Evolutionary conservation across 768 basidiomycete genomes (phyloP), one percentile per base, ranked within the genome.

Genomic region (Leccinum incarnatum): DNA sequence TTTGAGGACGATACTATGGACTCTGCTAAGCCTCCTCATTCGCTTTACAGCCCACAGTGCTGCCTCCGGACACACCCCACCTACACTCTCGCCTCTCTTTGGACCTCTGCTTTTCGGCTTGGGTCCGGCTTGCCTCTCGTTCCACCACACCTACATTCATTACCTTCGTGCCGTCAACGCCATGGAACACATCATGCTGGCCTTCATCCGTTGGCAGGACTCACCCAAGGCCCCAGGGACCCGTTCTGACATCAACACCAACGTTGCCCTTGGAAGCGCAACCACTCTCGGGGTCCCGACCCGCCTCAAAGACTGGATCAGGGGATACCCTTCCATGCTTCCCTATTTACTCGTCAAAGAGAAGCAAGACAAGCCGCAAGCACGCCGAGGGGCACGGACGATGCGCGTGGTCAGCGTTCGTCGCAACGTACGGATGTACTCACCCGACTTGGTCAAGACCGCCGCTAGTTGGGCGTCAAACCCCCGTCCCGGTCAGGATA

Each of bases 101-200:
- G 91, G 90, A 0, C 93, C 95, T 1, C 77, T 96, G 25, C 75
- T 98, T 50, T 98, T 98, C 63, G 94, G 95, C 54, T 82, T 95
- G 58, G 83, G 82, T 10, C 72, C 78, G 9, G 74, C 79, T 2
- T 77, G 78, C 56, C 74, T 79, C 52, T 71, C 80, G 19, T 83
- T 87, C 74, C 77, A 81, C 56, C 77, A 77, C 55, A 81, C 83
- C 8, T 91, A 91, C 69, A 67, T 77, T 21, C 78, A 81, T 62
- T 98, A 93, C 70, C 83, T 96, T 32, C 87, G 90, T 48, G 81
- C 91, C 15, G 87, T 88, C 4, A 85, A 87, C 36, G 96, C 95
- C 1, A 91, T 90, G 65, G 96, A 99, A 69, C 96, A 99, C 64
- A 78, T 99, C 51, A 77, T 98, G n/a, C 82, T 98, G 12, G 83